These are phyloP conservation scores for Phaeolepiota aurea DNA, from an alignment of 768 basidiomycete genomes.

Conservation along the genomic window DNA sequence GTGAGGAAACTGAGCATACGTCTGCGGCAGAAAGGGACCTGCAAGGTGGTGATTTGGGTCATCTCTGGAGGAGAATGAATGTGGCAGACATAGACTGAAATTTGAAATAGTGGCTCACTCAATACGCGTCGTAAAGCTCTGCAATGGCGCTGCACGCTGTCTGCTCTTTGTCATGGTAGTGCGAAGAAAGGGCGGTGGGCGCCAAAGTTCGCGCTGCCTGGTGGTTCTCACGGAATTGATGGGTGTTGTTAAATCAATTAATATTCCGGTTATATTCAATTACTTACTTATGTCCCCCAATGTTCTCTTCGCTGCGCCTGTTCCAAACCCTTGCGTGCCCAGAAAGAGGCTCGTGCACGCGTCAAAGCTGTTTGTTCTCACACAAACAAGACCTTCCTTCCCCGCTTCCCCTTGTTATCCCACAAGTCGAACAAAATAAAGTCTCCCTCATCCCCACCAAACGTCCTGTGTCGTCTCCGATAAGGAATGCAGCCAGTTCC, in stretches of 20 bases:
- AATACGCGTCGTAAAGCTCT: conserved; percentile 15
- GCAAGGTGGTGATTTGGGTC: conserved; percentile 54
- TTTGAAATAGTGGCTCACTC: conserved; percentile 17
- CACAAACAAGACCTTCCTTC: conserved; percentile 36
- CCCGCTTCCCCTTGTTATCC: conserved; percentile 28
- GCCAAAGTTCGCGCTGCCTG: neutral
- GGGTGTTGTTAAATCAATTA: neutral
- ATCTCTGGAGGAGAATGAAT: conserved; percentile 23
- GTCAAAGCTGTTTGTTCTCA: conserved; percentile 57
- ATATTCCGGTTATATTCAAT: neutral
- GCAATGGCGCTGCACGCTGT: conserved; percentile 9
- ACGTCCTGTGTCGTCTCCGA: conserved; percentile 30
- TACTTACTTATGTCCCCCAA: conserved; percentile 13
- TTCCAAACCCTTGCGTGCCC: conserved; percentile 60
- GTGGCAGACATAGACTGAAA: neutral
- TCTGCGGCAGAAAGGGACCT: conserved; percentile 56
- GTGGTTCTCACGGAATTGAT: no score
- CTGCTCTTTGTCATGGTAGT: neutral
- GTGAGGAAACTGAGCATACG: conserved; percentile 25
- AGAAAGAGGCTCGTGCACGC: conserved; percentile 34
- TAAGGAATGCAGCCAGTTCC: conserved; percentile 15
- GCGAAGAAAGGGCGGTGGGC: neutral
- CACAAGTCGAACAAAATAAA: conserved; percentile 11
- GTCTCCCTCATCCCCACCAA: conserved; percentile 39
- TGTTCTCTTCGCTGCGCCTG: conserved; percentile 58